phyloP scores from a whole-genome alignment of 148 eudicot species.

The Nepenthes mirabilis region DNA sequence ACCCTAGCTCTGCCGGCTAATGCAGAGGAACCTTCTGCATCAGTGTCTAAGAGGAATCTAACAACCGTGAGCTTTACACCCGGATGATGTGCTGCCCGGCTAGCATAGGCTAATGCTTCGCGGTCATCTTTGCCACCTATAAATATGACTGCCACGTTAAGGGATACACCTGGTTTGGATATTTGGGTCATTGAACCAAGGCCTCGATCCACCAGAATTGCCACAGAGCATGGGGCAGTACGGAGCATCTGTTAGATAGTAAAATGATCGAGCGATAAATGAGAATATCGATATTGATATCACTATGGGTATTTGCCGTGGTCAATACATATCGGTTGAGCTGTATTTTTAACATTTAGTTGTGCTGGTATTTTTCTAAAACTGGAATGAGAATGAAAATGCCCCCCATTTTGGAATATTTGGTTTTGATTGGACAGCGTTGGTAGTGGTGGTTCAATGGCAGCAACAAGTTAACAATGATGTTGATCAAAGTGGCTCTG shows the following conservation, averaged over 20 bases:
- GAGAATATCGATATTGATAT: neutral
- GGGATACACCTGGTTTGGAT: slow-evolving; percentile 21
- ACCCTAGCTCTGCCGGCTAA: slow-evolving; percentile 20
- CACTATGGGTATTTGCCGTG: too few species aligned
- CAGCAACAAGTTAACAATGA: too few species aligned
- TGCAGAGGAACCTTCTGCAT: slow-evolving; percentile 25
- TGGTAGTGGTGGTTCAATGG: too few species aligned
- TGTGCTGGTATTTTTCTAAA: too few species aligned
- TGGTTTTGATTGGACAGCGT: too few species aligned
- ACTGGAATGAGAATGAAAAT: too few species aligned
- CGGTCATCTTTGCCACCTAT: slow-evolving; percentile 94
- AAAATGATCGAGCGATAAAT: neutral
- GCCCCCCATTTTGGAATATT: too few species aligned
- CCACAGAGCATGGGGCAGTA: slow-evolving; percentile 79
- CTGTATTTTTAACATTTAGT: too few species aligned
- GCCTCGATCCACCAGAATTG: slow-evolving; percentile 79
- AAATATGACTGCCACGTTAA: slow-evolving; percentile 62
- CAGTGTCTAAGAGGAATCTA: slow-evolving; percentile 56
- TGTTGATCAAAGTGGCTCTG: too few species aligned
- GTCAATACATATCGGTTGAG: too few species aligned
- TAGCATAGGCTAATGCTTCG: slow-evolving; percentile 70
- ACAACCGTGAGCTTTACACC: slow-evolving; percentile 76
- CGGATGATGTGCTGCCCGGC: slow-evolving; percentile 57
- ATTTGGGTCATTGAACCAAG: slow-evolving; percentile 40
- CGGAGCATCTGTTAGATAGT: slow-evolving; percentile 43